These are phyloP conservation scores for Scleromitrula shiraiana DNA, from an alignment of 2,329 filamentous ascomycete genomes.

Conservation along the genomic window DNA sequence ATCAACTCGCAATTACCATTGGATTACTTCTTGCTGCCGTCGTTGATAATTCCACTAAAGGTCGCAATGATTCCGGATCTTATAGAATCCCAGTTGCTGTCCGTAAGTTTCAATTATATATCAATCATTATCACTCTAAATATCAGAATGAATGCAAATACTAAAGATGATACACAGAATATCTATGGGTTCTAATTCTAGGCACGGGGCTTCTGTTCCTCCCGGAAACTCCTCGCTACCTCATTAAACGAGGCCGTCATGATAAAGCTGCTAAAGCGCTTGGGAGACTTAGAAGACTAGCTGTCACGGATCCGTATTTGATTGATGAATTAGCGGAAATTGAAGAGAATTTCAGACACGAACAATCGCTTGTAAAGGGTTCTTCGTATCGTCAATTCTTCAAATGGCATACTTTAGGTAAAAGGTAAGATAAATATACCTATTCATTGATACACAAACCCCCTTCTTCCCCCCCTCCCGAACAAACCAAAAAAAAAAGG, in stretches of 20 bases:
- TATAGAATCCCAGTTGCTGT: constrained; percentile 76
- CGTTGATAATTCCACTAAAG: constrained; percentile 63
- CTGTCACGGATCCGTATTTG: constrained; percentile 31
- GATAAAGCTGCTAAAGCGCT: constrained; percentile 52
- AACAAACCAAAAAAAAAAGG: no score
- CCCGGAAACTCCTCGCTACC: constrained; percentile 32
- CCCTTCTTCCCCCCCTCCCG: not conserved
- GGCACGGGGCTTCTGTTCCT: constrained; percentile 18
- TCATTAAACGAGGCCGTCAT: constrained; percentile 29
- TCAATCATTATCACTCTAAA: no score
- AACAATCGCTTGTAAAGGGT: not conserved
- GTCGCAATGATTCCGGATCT: constrained; percentile 51
- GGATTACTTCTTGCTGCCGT: constrained; percentile 69
- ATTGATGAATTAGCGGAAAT: not conserved
- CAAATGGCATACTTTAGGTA: constrained; percentile 6
- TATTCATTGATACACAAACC: no score
- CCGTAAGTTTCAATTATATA: constrained; percentile 28
- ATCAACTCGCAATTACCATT: constrained; percentile 77
- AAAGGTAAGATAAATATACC: not conserved
- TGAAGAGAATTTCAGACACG: constrained; percentile 1
- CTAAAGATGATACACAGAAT: constrained; percentile 36
- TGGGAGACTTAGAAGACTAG: constrained; percentile 55
- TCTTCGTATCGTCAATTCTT: constrained; percentile 6
- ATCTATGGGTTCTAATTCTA: constrained; percentile 53
- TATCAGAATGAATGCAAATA: not conserved